These are phyloP conservation scores for Xylariomycetidae sp. DNA, from an alignment of 2,329 filamentous ascomycete species.

Conservation along the genomic window DNA sequence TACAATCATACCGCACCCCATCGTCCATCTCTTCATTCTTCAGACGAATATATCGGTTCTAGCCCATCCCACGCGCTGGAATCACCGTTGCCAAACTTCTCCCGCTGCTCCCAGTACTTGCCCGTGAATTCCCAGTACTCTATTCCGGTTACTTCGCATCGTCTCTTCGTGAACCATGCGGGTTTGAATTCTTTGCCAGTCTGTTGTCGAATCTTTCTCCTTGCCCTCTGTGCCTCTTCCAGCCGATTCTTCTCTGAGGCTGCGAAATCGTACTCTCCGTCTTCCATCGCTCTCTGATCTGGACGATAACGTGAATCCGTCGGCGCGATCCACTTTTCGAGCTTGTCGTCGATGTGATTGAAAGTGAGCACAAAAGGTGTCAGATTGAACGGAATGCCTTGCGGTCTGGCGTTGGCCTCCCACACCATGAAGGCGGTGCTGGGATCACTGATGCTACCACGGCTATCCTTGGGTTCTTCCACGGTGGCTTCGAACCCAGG, in stretches of 20 bases:
- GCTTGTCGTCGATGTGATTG: conserved; percentile 84
- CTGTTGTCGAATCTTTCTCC: conserved; percentile 67
- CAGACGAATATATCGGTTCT: conserved; percentile 71
- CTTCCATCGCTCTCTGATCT: conserved; percentile 97
- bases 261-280: conserved; percentile 92
- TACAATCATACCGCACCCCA: no score
- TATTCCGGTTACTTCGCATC: conserved; percentile 77
- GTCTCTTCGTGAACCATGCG: conserved; percentile 75
- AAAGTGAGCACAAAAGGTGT: conserved; percentile 94
- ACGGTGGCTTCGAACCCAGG: conserved; percentile 80
- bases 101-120: conserved; percentile 78
- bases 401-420: conserved; percentile 78
- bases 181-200: conserved; percentile 77
- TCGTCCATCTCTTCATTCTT: no score
- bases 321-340: conserved; percentile 73
- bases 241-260: conserved; percentile 91
- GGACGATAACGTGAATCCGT: conserved; percentile 91
- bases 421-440: conserved; percentile 84
- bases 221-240: conserved; percentile 83
- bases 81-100: conserved; percentile 59
- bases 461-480: conserved; percentile 49
- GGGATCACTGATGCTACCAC: conserved; percentile 57
- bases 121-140: conserved; percentile 86
- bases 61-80: conserved; percentile 60
- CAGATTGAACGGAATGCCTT: conserved; percentile 90